These are phyloP conservation scores for Jamesozyma lodderae DNA, from an alignment of 805 yeast genomes.

Conservation along the genomic window DNA sequence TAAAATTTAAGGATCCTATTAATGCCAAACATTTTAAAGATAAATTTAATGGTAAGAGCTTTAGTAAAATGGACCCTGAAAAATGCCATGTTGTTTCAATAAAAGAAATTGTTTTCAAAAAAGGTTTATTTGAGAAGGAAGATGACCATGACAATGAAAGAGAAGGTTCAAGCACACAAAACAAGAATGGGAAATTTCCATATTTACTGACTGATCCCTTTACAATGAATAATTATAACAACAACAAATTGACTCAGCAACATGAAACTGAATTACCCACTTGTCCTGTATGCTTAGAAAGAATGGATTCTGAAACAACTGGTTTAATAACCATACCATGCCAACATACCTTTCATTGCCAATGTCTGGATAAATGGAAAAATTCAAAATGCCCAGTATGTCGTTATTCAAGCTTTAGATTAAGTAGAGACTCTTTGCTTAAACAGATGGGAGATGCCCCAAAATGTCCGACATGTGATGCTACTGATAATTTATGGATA, in stretches of 20 bases:
- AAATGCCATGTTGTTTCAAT: slow-evolving; percentile 68
- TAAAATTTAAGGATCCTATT: slow-evolving; percentile 55
- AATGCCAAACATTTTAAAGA: slow-evolving; percentile 58
- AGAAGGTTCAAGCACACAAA: no score
- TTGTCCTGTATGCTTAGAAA: slow-evolving; percentile 86
- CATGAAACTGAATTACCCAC: slow-evolving; percentile 63
- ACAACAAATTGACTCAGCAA: slow-evolving; percentile 12
- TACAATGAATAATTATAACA: slow-evolving; percentile 29
- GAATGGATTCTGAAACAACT: slow-evolving; percentile 72
- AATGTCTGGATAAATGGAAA: slow-evolving; percentile 78
- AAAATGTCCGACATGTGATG: slow-evolving; percentile 49
- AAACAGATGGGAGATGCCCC: slow-evolving; percentile 23
- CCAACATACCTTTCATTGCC: slow-evolving; percentile 89
- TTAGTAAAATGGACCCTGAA: slow-evolving; percentile 86
- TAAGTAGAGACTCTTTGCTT: slow-evolving; percentile 21
- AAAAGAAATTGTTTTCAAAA: slow-evolving; percentile 45
- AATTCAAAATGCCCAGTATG: slow-evolving; percentile 91
- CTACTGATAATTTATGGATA: slow-evolving; percentile 66
- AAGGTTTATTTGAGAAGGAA: slow-evolving; percentile 12
- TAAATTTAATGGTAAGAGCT: slow-evolving; percentile 59
- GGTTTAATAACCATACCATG: slow-evolving; percentile 85
- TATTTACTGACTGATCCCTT: slow-evolving; percentile 68
- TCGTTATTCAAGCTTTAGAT: slow-evolving; percentile 51
- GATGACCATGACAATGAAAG: not conserved
- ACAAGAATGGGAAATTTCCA: slow-evolving; percentile 38